Evolutionary conservation across 805 yeast species (phyloP), one percentile per base, ranked within the genome.

Genomic region (Pichia sporocuriosa): DNA sequence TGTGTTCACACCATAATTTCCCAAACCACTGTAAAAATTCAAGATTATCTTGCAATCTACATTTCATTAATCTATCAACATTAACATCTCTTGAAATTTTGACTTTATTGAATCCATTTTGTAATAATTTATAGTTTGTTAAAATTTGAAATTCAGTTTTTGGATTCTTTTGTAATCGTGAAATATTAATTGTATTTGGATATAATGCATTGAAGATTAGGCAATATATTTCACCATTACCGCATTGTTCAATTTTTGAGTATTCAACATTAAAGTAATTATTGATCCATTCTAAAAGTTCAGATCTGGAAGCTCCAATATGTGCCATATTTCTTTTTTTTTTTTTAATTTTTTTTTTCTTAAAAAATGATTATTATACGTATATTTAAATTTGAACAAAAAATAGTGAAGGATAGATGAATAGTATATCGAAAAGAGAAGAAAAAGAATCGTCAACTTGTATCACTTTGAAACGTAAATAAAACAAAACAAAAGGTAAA

Each of bases 1-100:
- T 40, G 8, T 36, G 21, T 40, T 84, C 90, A 47, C 71, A 69
- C 97, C 97, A 90, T 54, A 69, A 80, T 54, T 73, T 74, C 56
- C 84, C 81, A 55, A 87, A 70, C 96, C 96, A 93, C 65, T 93
- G 99, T 49, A 89, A 66, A 54, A 93, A 84, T 65, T 89, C 97
- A 54, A 93, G 71, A 61, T 93, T 93, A 57, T 90, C 97, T 61
- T 93, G 98, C 52, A 93, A 75, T 55, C 84, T 72, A 66, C 97
- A 93, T 62, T 85, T 86, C 59, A 84, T 77, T 45, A 93, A 70
- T 48, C 73, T 72, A 45, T 86, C 95, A 23, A 88, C 93, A 23
- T 88, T 89, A 24, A 93, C 77, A 15, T 75, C 71, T 53, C 87
- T 79, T 42, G 80, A 77, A 47, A 93, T 78, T 34, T 70, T 67